Base-by-base conservation (phyloP, 2,329 filamentous ascomycete species). In the Aspergillus fumigatiaffinis region DNA sequence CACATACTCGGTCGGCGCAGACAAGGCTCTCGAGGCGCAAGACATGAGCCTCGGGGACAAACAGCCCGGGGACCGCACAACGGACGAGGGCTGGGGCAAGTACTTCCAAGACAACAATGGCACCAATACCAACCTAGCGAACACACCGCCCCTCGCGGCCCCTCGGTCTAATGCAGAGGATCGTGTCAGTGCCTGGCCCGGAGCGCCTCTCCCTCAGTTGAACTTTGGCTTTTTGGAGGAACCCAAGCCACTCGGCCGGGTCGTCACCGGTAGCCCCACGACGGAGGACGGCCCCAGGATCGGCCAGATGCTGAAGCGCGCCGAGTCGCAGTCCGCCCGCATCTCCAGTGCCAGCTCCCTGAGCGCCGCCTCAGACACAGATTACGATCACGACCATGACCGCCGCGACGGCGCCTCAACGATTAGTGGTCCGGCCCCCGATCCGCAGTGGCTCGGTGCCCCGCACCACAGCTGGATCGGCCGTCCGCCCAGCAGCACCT, bases 51-150 rank as follows among this genome's bases (percentile, higher is more conserved):
- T 60, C 29, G 61, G 53, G 8, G 60, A 62, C 17, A 46, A 46
- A 52, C 61, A 63, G 32, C 59, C 71, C 17, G 71, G 72, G 4
- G 73, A 79, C 56, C 72, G 77, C 42, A 71, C 69, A 35, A 79
- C 78, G 1, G 73, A 80, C 50, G 78, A 78, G 62, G 78, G 77
- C 47, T 81, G 79, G 79, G 72, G 75, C 58, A 77, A 75, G 53
- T 81, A 81, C 64, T 81, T 80, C 64, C 69, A 77, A 51, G 69
- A 74, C 50, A 72, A 75, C 35, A 68, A 52, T 50, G 55, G 66
- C 12, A 66, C 65, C 8, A 14, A 23, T 23, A 23, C 44, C 21
- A 66, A 66, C 42, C 58, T 71, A n/a, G 58, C 55, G 14, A 62
- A 63, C 46, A 62, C 61, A 56, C 60, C 32, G 14, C 26, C 66